These are phyloP conservation scores for Hydrangea macrophylla DNA, from an alignment of 148 eudicot genomes.

Conservation along the genomic window DNA sequence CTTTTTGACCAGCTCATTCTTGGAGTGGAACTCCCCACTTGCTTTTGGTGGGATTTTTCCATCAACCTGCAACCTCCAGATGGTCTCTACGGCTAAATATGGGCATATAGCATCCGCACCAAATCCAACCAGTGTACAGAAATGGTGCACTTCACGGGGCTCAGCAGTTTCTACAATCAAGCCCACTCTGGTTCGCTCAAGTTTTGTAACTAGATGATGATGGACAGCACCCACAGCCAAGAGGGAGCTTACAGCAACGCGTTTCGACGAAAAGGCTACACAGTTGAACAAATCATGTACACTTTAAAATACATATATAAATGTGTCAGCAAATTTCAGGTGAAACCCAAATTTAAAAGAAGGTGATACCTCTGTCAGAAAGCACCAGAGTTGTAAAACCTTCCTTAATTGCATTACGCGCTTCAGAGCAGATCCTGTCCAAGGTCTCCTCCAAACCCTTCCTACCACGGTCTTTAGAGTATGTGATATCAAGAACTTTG, in stretches of 20 bases:
- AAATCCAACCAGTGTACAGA: conserved; percentile 93
- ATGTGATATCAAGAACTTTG: conserved; percentile 91
- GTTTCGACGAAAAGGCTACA: conserved; percentile 74
- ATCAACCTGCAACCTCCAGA: conserved; percentile 93
- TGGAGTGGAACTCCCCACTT: conserved; percentile 75
- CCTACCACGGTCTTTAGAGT: conserved; percentile 62
- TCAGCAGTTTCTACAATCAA: conserved; percentile 92
- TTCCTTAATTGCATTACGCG: conserved; percentile 75
- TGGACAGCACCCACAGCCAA: conserved; percentile 99
- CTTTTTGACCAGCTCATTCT: conserved; percentile 76
- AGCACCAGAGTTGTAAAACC: conserved; percentile 79
- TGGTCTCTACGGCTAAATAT: conserved; percentile 86
- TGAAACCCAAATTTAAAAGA: background rate
- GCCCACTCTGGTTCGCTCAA: conserved; percentile 86
- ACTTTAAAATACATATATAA: background rate
- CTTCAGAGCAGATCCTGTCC: conserved; percentile 86
- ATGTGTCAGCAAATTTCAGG: background rate
- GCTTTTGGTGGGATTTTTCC: conserved; percentile 95
- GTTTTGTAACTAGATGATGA: conserved; percentile 84
- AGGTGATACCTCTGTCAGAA: conserved; percentile 83
- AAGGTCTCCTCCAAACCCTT: conserved; percentile 92
- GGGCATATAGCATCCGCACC: conserved; percentile 99
- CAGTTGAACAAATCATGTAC: background rate
- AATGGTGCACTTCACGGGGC: conserved; percentile 99
- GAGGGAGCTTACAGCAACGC: conserved; percentile 89